Percentiles rank a stretch among this genome's conserved stretches.
Evolutionary conservation across 2,329 filamentous ascomycete species (phyloP).

Genomic region (Tolypocladium inflatum): DNA sequence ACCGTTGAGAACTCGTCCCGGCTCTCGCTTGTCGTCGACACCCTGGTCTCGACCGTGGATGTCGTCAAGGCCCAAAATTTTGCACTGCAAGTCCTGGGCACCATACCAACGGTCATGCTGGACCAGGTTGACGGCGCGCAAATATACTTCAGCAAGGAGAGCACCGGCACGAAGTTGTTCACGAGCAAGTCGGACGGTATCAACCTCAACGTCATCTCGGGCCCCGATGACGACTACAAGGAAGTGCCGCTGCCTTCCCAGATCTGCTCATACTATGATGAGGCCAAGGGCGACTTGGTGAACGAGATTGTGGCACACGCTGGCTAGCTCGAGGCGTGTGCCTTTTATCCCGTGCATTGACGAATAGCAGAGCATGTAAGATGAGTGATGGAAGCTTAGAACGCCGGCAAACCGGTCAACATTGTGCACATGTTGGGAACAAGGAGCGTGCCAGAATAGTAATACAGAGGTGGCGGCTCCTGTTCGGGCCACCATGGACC

Average conservation of each 20-base stretch:
- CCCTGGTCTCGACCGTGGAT: conserved; percentile 82
- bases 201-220: conserved; percentile 74
- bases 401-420: not conserved
- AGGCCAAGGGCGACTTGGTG: conserved; percentile 62
- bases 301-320: conserved; percentile 95
- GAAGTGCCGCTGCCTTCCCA: conserved; percentile 86
- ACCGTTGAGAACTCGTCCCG: conserved; percentile 85
- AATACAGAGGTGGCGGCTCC: not conserved
- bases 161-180: conserved; percentile 70
- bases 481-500: not conserved
- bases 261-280: conserved; percentile 66
- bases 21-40: conserved; percentile 79
- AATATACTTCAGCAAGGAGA: conserved; percentile 78
- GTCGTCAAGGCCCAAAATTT: conserved; percentile 95
- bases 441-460: not conserved
- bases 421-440: not conserved
- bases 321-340: conserved; percentile 40
- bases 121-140: conserved; percentile 89
- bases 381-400: not conserved
- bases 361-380: not conserved
- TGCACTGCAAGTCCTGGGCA: conserved; percentile 82
- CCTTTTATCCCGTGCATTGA: not conserved
- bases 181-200: conserved; percentile 80
- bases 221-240: conserved; percentile 69
- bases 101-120: conserved; percentile 76